Evolutionary conservation across 345 rosid genomes (phyloP).

Genomic region (Hevea brasiliensis): DNA sequence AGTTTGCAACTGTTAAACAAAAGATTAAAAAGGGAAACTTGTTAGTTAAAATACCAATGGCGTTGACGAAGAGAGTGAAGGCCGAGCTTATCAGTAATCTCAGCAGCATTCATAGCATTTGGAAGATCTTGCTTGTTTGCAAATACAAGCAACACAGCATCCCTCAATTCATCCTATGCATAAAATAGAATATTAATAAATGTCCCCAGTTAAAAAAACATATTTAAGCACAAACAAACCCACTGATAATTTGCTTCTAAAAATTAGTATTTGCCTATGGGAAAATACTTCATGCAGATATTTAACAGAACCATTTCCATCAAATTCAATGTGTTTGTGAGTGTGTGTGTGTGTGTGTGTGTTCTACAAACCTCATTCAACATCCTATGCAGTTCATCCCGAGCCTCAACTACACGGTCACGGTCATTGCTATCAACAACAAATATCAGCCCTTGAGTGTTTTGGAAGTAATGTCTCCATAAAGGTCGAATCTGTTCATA

Average conservation of each 20-base stretch:
- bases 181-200: neutral
- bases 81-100: slow-evolving; percentile 81
- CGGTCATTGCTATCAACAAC: slow-evolving; percentile 88
- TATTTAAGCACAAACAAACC: too few species aligned
- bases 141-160: slow-evolving; percentile 87
- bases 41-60: slow-evolving; percentile 58
- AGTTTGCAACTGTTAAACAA: neutral
- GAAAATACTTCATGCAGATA: too few species aligned
- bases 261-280: too few species aligned
- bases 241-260: too few species aligned
- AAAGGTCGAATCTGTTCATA: slow-evolving; percentile 52
- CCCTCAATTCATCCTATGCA: slow-evolving; percentile 78
- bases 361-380: slow-evolving; percentile 59
- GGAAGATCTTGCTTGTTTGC: slow-evolving; percentile 91
- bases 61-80: slow-evolving; percentile 84
- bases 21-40: too few species aligned
- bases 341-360: too few species aligned
- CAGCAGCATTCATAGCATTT: slow-evolving; percentile 86
- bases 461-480: slow-evolving; percentile 77
- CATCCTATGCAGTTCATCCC: slow-evolving; percentile 82
- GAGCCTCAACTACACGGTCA: slow-evolving; percentile 67
- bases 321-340: too few species aligned
- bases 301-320: neutral
- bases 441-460: slow-evolving; percentile 83
- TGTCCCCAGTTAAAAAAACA: too few species aligned